Evolutionary conservation across 768 basidiomycete genomes (phyloP).

Genomic region (Artomyces pyxidatus): DNA sequence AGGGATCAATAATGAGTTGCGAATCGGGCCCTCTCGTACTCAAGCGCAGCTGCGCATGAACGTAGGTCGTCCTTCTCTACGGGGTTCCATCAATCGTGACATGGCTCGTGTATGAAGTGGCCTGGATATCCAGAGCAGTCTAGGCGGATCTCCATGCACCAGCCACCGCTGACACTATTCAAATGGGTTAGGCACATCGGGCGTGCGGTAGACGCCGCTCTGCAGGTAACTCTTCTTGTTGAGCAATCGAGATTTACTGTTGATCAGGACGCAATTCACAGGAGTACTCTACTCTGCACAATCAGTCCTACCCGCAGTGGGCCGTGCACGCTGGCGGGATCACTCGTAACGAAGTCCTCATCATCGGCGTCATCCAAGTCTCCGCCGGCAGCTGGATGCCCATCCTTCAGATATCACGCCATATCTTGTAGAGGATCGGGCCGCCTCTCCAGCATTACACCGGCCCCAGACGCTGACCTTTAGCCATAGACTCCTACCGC

Average conservation of each 20-base stretch:
- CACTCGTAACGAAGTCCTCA: conserved; percentile 5
- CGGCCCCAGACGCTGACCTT: too few species aligned
- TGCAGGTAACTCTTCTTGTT: conserved; percentile 1
- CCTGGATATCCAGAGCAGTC: conserved; percentile 4
- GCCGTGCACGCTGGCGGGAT: neutral
- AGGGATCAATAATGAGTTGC: too few species aligned
- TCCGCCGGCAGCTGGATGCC: conserved; percentile 13
- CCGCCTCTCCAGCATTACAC: too few species aligned
- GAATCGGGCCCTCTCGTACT: too few species aligned
- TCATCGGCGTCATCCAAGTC: conserved; percentile 13
- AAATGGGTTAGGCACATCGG: conserved; percentile 8
- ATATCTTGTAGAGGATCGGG: conserved; percentile 3
- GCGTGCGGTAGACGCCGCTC: conserved; percentile 3
- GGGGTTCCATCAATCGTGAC: neutral
- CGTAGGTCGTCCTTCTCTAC: neutral
- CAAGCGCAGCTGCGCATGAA: conserved; percentile 5
- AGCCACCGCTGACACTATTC: neutral
- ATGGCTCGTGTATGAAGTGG: conserved; percentile 4
- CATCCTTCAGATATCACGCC: conserved; percentile 4
- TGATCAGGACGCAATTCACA: too few species aligned
- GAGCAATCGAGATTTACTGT: too few species aligned
- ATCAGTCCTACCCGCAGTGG: too few species aligned
- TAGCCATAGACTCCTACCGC: too few species aligned
- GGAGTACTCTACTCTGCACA: too few species aligned
- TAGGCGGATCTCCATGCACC: neutral